Conservation (phyloP, 768 basidiomycete species). For the Terana coerulea region DNA sequence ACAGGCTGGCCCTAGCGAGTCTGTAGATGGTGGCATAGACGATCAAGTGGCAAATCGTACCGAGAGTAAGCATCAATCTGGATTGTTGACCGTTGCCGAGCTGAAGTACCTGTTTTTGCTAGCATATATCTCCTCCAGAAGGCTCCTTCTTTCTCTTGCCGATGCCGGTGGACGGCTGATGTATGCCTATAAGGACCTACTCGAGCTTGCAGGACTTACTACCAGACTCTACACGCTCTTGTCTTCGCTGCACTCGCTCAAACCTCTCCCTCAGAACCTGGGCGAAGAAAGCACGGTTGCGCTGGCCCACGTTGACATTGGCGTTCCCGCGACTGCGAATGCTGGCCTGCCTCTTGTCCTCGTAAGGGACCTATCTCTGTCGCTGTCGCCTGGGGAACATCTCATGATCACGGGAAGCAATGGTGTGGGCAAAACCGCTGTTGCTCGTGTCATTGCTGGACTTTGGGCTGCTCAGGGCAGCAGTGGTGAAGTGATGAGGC, state of each 20-base stretch:
- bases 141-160: slow-evolving; percentile 89
- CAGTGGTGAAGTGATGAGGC: slow-evolving; percentile 25
- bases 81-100: not conserved
- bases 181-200: slow-evolving; percentile 94
- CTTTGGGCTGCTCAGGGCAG: slow-evolving; percentile 69
- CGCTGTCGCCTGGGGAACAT: slow-evolving; percentile 71
- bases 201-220: slow-evolving; percentile 93
- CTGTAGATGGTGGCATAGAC: not conserved
- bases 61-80: slow-evolving; percentile 34
- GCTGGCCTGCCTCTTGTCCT: slow-evolving; percentile 41
- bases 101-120: not conserved
- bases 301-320: slow-evolving; percentile 66
- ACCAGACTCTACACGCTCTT: slow-evolving; percentile 85
- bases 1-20: slow-evolving; percentile 9
- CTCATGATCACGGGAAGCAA: slow-evolving; percentile 92
- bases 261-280: slow-evolving; percentile 41
- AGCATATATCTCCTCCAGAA: slow-evolving; percentile 92
- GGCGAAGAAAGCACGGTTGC: slow-evolving; percentile 45
- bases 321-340: slow-evolving; percentile 40
- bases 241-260: slow-evolving; percentile 78
- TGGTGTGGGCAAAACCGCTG: slow-evolving; percentile 87
- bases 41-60: slow-evolving; percentile 45
- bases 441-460: slow-evolving; percentile 85
- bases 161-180: slow-evolving; percentile 95
- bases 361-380: slow-evolving; percentile 65